phyloP scores from a whole-genome alignment of 257 asterid genomes.

The Verbena officinalis region DNA sequence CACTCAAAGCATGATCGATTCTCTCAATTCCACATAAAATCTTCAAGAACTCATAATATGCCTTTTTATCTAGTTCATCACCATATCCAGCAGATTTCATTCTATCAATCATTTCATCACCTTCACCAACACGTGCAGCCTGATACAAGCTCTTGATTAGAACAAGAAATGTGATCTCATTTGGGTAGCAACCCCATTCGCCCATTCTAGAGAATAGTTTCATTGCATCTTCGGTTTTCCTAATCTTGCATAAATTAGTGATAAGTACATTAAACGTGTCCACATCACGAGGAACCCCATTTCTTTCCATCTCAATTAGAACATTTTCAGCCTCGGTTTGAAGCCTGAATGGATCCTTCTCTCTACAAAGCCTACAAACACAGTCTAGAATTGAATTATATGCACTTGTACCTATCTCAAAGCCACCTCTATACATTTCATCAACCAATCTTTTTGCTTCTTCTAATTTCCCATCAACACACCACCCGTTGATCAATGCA shows the following conservation, averaged over 20 bases:
- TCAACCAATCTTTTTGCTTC: slow-evolving; percentile 72
- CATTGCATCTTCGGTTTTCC: slow-evolving; percentile 74
- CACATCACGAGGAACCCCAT: slow-evolving; percentile 83
- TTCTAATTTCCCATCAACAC: slow-evolving; percentile 77
- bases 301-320: slow-evolving; percentile 75
- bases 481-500: slow-evolving; percentile 78
- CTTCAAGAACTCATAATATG: slow-evolving; percentile 70
- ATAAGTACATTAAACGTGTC: slow-evolving; percentile 86
- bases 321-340: slow-evolving; percentile 56
- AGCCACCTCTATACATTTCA: slow-evolving; percentile 93
- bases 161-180: slow-evolving; percentile 65
- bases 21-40: slow-evolving; percentile 91
- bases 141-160: slow-evolving; percentile 83
- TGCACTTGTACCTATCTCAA: slow-evolving; percentile 58
- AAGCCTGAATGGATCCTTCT: slow-evolving; percentile 82
- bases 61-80: slow-evolving; percentile 65
- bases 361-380: slow-evolving; percentile 80
- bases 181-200: slow-evolving; percentile 77
- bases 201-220: slow-evolving; percentile 65
- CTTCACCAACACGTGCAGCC: slow-evolving; percentile 88
- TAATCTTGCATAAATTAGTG: slow-evolving; percentile 75
- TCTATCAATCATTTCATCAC: slow-evolving; percentile 94
- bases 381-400: slow-evolving; percentile 85
- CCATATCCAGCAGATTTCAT: slow-evolving; percentile 90
- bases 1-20: slow-evolving; percentile 78